phyloP scores from a whole-genome alignment of 192 early-diverging fungal genomes.

The Coemansia sp. region DNA sequence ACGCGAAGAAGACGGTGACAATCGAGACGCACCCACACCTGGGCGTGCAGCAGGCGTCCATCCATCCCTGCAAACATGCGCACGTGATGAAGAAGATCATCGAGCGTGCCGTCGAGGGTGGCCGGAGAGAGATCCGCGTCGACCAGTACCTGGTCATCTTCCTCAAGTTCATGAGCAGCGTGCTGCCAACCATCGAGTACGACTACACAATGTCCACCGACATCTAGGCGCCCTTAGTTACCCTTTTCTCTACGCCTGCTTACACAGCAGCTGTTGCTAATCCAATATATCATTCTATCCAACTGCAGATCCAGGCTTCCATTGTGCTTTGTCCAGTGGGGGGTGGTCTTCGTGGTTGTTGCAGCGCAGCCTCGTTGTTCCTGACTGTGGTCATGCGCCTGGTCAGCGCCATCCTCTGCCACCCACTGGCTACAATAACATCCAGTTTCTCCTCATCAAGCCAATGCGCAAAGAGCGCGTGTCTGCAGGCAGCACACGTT shows the following conservation, averaged over 20 bases:
- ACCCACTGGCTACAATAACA: neutral
- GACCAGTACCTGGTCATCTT: constrained; percentile 96
- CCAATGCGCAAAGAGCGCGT: too few species aligned
- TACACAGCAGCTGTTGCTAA: too few species aligned
- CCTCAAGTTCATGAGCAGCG: constrained; percentile 96
- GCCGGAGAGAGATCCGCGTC: constrained; percentile 73
- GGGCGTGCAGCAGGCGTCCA: constrained; percentile 81
- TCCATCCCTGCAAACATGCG: constrained; percentile 98
- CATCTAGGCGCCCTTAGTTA: constrained; percentile 19
- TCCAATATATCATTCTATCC: too few species aligned
- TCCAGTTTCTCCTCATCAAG: too few species aligned
- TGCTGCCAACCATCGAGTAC: constrained; percentile 97
- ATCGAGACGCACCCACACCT: constrained; percentile 96
- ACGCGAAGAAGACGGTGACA: constrained; percentile 98
- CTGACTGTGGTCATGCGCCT: neutral
- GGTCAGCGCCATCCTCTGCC: neutral
- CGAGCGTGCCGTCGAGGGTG: constrained; percentile 62
- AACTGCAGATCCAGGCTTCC: too few species aligned
- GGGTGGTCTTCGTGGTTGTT: too few species aligned
- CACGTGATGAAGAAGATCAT: constrained; percentile 97
- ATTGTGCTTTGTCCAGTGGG: too few species aligned
- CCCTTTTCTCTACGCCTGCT: neutral
- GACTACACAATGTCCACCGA: constrained; percentile 90
- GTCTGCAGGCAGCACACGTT: neutral
- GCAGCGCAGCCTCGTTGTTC: neutral